Percentiles rank a stretch among this genome's conserved stretches.
Evolutionary conservation across 352 stramenopile species (phyloP).

Genomic region (Paralagenidium karlingii): DNA sequence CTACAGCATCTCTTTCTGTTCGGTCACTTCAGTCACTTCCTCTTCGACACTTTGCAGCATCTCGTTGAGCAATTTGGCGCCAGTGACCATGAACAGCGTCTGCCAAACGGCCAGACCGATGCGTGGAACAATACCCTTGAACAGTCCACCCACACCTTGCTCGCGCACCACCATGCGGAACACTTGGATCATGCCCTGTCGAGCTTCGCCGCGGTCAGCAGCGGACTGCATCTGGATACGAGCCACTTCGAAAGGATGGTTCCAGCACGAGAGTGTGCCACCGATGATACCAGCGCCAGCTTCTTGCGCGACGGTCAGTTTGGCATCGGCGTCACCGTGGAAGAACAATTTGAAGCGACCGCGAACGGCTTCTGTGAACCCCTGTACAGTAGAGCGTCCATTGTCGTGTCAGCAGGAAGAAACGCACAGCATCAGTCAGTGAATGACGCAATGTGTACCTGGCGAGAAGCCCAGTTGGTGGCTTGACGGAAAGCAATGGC

Average conservation of each 20-base stretch:
- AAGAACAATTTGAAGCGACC: slow-evolving; percentile 75
- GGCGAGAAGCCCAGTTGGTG: slow-evolving; percentile 86
- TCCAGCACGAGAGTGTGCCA: slow-evolving; percentile 82
- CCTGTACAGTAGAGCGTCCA: slow-evolving; percentile 10
- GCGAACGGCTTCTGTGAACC: slow-evolving; percentile 84
- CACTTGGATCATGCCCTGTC: slow-evolving; percentile 85
- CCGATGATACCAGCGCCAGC: slow-evolving; percentile 76
- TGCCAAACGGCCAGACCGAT: slow-evolving; percentile 83
- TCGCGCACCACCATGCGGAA: slow-evolving; percentile 80
- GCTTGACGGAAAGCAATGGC: slow-evolving; percentile 86
- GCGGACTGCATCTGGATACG: slow-evolving; percentile 88
- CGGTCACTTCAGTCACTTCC: slow-evolving; percentile 1
- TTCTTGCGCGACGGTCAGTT: slow-evolving; percentile 82
- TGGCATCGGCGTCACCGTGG: slow-evolving; percentile 72
- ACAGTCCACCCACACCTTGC: slow-evolving; percentile 69
- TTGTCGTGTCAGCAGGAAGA: background rate
- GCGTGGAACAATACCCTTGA: slow-evolving; percentile 85
- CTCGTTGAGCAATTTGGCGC: slow-evolving; percentile 82
- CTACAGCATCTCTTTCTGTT: slow-evolving; percentile 1
- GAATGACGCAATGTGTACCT: slow-evolving; percentile 14
- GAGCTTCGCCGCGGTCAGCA: slow-evolving; percentile 76
- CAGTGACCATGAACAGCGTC: slow-evolving; percentile 89
- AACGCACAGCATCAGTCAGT: background rate
- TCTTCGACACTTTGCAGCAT: too few relatives aligned
- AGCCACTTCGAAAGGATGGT: slow-evolving; percentile 87